Percentiles rank a stretch among this genome's conserved stretches.
Conservation (phyloP, 2,329 filamentous ascomycete species). For the Alternaria ethzedia region DNA sequence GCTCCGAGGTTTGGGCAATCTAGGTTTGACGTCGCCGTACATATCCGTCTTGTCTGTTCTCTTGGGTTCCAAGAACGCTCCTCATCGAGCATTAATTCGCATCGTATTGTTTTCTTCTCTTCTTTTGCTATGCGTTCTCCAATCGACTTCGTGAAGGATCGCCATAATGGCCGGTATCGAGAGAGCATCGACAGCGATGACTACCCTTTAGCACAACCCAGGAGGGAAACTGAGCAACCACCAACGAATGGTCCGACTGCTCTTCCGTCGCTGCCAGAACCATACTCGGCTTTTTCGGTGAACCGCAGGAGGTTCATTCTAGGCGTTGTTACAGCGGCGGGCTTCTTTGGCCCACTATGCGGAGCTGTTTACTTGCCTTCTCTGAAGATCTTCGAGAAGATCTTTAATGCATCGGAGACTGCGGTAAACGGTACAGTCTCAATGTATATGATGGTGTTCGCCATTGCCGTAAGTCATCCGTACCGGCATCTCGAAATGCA, state of each 20-base stretch:
- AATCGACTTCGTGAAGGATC: slow-evolving; percentile 32
- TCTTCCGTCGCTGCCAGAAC: slow-evolving; percentile 13
- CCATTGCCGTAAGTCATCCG: slow-evolving; percentile 37
- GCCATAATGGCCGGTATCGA: slow-evolving; percentile 26
- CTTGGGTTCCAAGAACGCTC: slow-evolving; percentile 11
- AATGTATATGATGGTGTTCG: slow-evolving; percentile 55
- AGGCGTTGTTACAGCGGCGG: slow-evolving; percentile 49
- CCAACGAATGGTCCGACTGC: slow-evolving; percentile 10
- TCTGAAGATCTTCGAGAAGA: slow-evolving; percentile 46
- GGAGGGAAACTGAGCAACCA: slow-evolving; percentile 17
- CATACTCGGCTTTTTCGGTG: slow-evolving; percentile 50
- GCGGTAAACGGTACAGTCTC: slow-evolving; percentile 55
- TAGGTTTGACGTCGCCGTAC: slow-evolving; percentile 16
- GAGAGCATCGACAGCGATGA: slow-evolving; percentile 31
- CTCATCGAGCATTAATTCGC: neutral
- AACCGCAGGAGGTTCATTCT: slow-evolving; percentile 49
- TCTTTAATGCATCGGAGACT: slow-evolving; percentile 47
- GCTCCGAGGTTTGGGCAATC: slow-evolving; percentile 22
- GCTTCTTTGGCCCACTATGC: slow-evolving; percentile 54
- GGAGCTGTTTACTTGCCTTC: slow-evolving; percentile 55
- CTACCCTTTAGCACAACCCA: slow-evolving; percentile 19
- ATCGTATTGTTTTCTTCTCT: neutral
- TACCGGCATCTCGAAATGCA: neutral
- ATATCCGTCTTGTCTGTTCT: slow-evolving; percentile 8
- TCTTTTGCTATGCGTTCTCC: slow-evolving; percentile 28